These are phyloP conservation scores for Podila horticola DNA, from an alignment of 192 early-diverging fungal genomes.

Conservation along the genomic window DNA sequence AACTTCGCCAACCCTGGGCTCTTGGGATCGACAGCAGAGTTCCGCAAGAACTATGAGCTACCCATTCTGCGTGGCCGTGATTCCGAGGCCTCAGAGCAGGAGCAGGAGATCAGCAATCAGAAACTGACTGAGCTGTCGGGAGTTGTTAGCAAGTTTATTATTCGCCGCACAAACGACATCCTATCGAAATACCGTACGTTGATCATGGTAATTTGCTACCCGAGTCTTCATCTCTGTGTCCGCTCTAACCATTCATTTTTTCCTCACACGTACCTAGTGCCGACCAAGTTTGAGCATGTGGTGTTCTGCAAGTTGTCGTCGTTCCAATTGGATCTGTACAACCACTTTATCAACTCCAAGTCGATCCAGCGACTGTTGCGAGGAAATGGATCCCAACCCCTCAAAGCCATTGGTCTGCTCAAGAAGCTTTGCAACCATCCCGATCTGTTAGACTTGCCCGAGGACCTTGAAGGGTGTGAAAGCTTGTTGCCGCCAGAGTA, in stretches of 20 bases:
- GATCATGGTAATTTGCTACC: neutral
- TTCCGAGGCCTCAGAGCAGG: conserved; percentile 84
- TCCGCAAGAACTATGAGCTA: conserved; percentile 92
- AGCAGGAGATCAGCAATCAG: conserved; percentile 80
- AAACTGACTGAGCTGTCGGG: conserved; percentile 86
- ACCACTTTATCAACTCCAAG: conserved; percentile 75
- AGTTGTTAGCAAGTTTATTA: conserved; percentile 95
- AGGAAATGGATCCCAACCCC: conserved; percentile 82
- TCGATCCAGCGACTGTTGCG: conserved; percentile 77
- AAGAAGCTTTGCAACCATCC: conserved; percentile 99
- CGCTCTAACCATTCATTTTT: conserved; percentile 4
- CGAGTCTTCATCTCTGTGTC: neutral
- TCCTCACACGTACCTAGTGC: conserved; percentile 67
- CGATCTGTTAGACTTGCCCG: conserved; percentile 78
- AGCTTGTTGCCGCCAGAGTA: conserved; percentile 65
- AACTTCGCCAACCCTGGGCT: conserved; percentile 96
- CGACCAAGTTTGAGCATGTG: conserved; percentile 97
- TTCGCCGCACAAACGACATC: conserved; percentile 95
- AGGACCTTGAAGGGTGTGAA: conserved; percentile 69
- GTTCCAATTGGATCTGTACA: conserved; percentile 85
- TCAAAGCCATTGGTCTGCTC: conserved; percentile 89
- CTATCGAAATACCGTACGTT: conserved; percentile 94
- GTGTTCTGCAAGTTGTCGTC: conserved; percentile 91
- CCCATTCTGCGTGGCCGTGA: conserved; percentile 96
- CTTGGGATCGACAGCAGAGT: conserved; percentile 88